A percentile compares a stretch with the other conserved stretches of the same genome.
Evolutionary conservation across 2,329 filamentous ascomycete genomes (phyloP).

Genomic region (Herpomyces periplanetae): DNA sequence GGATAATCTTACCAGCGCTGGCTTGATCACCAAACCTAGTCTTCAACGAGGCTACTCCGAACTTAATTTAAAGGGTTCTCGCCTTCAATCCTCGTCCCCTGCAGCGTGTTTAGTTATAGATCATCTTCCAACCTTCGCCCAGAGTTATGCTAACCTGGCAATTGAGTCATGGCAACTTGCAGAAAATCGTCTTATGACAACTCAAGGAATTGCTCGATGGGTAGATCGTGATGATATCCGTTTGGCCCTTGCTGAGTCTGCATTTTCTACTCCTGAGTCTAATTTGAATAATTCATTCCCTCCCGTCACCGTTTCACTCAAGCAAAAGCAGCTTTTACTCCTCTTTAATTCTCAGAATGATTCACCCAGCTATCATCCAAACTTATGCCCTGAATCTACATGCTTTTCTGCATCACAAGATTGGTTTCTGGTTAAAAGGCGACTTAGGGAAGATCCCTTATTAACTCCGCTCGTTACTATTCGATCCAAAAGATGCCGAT

Average conservation of each 20-base stretch:
- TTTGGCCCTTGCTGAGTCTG: too few relatives aligned
- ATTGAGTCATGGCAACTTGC: too few relatives aligned
- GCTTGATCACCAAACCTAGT: too few relatives aligned
- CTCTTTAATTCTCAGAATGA: slow-evolving; percentile 4
- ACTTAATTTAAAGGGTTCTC: too few relatives aligned
- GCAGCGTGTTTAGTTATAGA: slow-evolving; percentile 11
- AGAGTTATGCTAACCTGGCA: slow-evolving; percentile 10
- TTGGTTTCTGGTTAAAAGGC: not conserved
- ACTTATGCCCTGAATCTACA: slow-evolving; percentile 3
- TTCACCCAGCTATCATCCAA: slow-evolving; percentile 1
- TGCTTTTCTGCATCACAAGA: slow-evolving; percentile 6
- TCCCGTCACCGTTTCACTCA: slow-evolving; percentile 4
- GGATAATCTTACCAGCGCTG: too few relatives aligned
- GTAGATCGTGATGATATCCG: too few relatives aligned
- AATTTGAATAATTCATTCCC: slow-evolving; percentile 6
- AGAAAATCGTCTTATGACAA: too few relatives aligned
- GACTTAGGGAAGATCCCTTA: slow-evolving; percentile 10
- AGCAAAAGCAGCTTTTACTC: slow-evolving; percentile 4
- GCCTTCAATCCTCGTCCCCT: too few relatives aligned
- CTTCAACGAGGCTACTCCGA: too few relatives aligned
- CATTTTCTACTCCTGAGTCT: slow-evolving; percentile 9
- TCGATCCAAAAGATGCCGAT: slow-evolving; percentile 11
- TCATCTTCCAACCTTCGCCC: slow-evolving; percentile 10
- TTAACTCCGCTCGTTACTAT: slow-evolving; percentile 11
- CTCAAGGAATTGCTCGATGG: too few relatives aligned